phyloP scores from a whole-genome alignment of 768 basidiomycete species.

The Xanthoconium stramineum region DNA sequence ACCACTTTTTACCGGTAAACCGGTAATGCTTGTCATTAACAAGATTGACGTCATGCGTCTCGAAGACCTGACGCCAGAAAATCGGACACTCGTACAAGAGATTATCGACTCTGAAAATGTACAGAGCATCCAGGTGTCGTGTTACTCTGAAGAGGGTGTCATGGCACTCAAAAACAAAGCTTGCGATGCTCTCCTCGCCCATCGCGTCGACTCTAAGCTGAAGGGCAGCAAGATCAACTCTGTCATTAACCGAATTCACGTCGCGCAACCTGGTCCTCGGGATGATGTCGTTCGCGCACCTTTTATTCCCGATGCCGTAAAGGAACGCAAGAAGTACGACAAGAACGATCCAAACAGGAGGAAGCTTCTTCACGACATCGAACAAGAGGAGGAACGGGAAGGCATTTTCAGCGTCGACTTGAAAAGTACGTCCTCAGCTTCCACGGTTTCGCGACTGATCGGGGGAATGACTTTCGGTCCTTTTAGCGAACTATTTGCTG shows the following conservation, averaged over 20 bases:
- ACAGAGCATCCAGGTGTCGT: slow-evolving; percentile 80
- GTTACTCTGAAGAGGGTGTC: slow-evolving; percentile 95
- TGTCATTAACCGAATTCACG: slow-evolving; percentile 93
- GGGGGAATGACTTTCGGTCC: slow-evolving; percentile 2
- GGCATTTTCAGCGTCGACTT: slow-evolving; percentile 91
- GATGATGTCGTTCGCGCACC: slow-evolving; percentile 88
- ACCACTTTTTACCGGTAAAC: slow-evolving; percentile 92
- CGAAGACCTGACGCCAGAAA: slow-evolving; percentile 76
- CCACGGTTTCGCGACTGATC: not conserved
- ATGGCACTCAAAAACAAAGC: slow-evolving; percentile 95
- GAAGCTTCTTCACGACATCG: slow-evolving; percentile 74
- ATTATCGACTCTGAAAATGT: slow-evolving; percentile 77
- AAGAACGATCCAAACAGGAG: slow-evolving; percentile 79
- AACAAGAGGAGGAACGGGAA: slow-evolving; percentile 82
- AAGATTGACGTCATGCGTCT: slow-evolving; percentile 93
- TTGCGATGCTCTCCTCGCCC: slow-evolving; percentile 92
- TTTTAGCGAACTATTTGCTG: slow-evolving; percentile 84
- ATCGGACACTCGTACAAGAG: slow-evolving; percentile 78
- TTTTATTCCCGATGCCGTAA: slow-evolving; percentile 85
- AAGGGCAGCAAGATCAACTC: slow-evolving; percentile 91
- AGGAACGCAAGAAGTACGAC: slow-evolving; percentile 77
- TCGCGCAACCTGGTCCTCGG: slow-evolving; percentile 84
- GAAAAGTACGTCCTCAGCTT: slow-evolving; percentile 54
- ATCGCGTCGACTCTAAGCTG: slow-evolving; percentile 91
- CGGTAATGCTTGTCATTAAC: slow-evolving; percentile 93